Evolutionary conservation across 768 basidiomycete species (phyloP), one percentile per base, ranked within the genome.

Genomic region (Pisolithus albus): DNA sequence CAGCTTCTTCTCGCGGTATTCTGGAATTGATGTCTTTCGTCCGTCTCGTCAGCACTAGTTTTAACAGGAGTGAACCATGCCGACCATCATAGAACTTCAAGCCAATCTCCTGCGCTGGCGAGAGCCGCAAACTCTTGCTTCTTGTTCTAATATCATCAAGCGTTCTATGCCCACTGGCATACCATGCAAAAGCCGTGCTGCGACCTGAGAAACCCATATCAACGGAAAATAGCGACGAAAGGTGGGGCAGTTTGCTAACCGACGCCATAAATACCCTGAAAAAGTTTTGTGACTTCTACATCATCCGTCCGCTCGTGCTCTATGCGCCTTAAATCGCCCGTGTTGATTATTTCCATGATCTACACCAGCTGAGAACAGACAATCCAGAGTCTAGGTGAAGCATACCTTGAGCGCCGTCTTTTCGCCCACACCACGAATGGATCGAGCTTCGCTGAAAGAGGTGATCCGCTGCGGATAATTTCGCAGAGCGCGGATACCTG

Each of bases 221-320:
- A 32, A n/a, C n/a, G 9, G 38, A 47, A 19, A 24, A 21, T 40
- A n/a, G 40, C 24, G 10, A 21, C 7, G 50, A 30, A 36, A 15
- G 30, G 52, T 10, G 4, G 7, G 42, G 1, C 7, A n/a, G 39
- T 13, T 10, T 50, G 68, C 84, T 53, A 54, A 82, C 91, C 92
- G 52, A 93, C 89, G 30, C 88, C 91, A 59, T 94, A 94, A 40
- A 96, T 85, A 7, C 88, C 86, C 49, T 79, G 78, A 61, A 95
- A 93, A 9, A 82, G 43, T 21, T 72, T 69, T 3, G 76, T 74
- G 0, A 75, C 76, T 37, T 70, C 63, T 1, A 87, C 74, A 47
- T 87, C 86, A 34, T 79, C 81, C 1, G 83, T 85, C 21, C 70
- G 74, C 63, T 88, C 87, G 51, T 82, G 83, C 32, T 67, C 69